Evolutionary conservation across 1,139 yeast species (phyloP).

Genomic region (Kluyveromyces sp.): DNA sequence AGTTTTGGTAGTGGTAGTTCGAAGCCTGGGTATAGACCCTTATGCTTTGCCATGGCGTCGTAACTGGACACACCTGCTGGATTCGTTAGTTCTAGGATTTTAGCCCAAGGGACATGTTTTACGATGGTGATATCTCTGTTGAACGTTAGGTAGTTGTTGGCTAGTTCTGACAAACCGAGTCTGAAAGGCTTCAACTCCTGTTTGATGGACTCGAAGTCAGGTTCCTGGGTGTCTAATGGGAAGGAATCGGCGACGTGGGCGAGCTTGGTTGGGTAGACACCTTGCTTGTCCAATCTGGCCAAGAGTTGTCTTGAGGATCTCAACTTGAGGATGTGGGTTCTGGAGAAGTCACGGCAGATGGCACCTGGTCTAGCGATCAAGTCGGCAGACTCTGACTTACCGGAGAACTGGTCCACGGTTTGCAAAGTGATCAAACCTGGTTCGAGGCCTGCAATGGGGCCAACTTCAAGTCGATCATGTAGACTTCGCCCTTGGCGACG

Average conservation of each 20-base stretch:
- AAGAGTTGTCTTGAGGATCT: conserved; percentile 67
- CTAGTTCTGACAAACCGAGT: conserved; percentile 74
- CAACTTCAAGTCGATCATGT: conserved; percentile 75
- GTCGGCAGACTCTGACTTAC: conserved; percentile 47
- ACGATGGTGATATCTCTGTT: conserved; percentile 67
- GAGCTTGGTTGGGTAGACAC: conserved; percentile 89
- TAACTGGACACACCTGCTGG: conserved; percentile 58
- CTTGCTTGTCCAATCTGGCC: conserved; percentile 63
- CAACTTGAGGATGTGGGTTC: conserved; percentile 67
- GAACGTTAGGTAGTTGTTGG: conserved; percentile 72
- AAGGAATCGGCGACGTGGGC: conserved; percentile 52
- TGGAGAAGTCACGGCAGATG: conserved; percentile 78
- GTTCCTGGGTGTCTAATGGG: conserved; percentile 42
- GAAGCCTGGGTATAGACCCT: conserved; percentile 49
- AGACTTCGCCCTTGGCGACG: conserved; percentile 77
- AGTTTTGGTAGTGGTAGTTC: conserved; percentile 66
- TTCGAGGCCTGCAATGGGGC: conserved; percentile 48
- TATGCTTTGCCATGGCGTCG: conserved; percentile 55
- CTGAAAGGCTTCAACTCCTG: conserved; percentile 51
- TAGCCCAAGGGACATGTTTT: conserved; percentile 61
- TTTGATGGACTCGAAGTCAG: conserved; percentile 38
- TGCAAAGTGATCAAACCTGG: conserved; percentile 63
- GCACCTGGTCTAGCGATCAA: conserved; percentile 62
- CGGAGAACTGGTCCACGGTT: conserved; percentile 54
- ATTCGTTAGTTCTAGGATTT: conserved; percentile 52